Percentiles rank a stretch among this genome's conserved stretches.
Evolutionary conservation across 2,329 filamentous ascomycete genomes (phyloP).

Genomic region (Pseudomassariella vexata): DNA sequence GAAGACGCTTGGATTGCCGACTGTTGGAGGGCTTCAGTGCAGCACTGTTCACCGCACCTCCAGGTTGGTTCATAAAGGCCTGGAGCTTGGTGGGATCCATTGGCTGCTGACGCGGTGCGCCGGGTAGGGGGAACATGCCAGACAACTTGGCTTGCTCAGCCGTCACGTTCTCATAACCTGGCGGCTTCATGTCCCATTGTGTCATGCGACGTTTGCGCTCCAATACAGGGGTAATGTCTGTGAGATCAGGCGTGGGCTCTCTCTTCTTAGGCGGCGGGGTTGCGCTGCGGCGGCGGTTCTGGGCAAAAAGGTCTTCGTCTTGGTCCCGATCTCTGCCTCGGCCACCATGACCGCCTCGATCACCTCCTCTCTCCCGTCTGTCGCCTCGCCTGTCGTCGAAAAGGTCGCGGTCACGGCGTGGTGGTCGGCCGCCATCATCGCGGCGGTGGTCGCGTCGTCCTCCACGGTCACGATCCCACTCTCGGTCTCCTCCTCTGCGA

Average conservation of each 20-base stretch:
- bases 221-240: conserved; percentile 73
- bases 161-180: conserved; percentile 96
- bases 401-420: conserved; percentile 50
- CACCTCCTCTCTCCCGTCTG: conserved; percentile 32
- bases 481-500: conserved; percentile 38
- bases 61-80: conserved; percentile 90
- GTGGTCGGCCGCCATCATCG: conserved; percentile 53
- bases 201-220: conserved; percentile 89
- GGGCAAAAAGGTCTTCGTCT: conserved; percentile 42
- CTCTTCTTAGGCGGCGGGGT: conserved; percentile 82
- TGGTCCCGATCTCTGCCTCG: conserved; percentile 34
- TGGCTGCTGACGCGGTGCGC: conserved; percentile 87
- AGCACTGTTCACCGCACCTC: conserved; percentile 63
- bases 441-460: conserved; percentile 37
- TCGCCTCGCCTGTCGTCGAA: conserved; percentile 54
- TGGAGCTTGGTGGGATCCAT: conserved; percentile 94
- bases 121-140: conserved; percentile 96
- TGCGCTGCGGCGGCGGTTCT: conserved; percentile 63
- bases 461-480: conserved; percentile 60
- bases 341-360: conserved; percentile 29
- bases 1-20: conserved; percentile 86
- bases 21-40: conserved; percentile 89
- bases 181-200: conserved; percentile 99
- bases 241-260: conserved; percentile 93
- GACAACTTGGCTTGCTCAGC: conserved; percentile 98